Percentiles rank a stretch among this genome's conserved stretches.
These are phyloP conservation scores for Lavandula angustifolia DNA, from an alignment of 257 asterid species.

Conservation along the genomic window DNA sequence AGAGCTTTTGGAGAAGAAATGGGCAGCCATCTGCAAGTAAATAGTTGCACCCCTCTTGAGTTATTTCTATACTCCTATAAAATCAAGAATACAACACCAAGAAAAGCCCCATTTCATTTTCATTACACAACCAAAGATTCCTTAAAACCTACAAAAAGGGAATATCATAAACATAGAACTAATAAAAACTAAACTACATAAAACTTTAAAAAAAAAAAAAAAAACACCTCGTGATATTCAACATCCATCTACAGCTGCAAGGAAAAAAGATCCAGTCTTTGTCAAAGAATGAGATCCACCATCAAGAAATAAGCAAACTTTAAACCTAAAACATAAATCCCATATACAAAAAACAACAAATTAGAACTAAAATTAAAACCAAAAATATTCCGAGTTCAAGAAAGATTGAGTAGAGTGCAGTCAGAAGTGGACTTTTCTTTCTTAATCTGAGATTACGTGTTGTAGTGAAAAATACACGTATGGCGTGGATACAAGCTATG, in stretches of 20 bases:
- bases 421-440: neutral
- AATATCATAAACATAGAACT: neutral
- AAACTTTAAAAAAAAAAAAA: neutral
- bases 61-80: constrained; percentile 64
- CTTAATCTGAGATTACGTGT: constrained; percentile 29
- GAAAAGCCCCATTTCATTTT: neutral
- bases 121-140: neutral
- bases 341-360: neutral
- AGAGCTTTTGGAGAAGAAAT: constrained; percentile 83
- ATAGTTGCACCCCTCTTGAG: constrained; percentile 72
- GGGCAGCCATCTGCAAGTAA: constrained; percentile 93
- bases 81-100: neutral
- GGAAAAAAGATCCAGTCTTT: neutral
- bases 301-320: constrained; percentile 17
- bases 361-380: neutral
- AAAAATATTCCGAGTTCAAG: neutral
- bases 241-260: constrained; percentile 50
- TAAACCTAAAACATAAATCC: neutral
- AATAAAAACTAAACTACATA: no score
- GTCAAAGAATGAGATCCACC: constrained; percentile 27
- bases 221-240: constrained; percentile 63
- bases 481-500: no score
- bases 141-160: neutral
- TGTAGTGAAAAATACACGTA: constrained; percentile 27
- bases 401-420: neutral